Percentiles rank a stretch among this genome's conserved stretches.
Conservation (phyloP, 2,329 filamentous ascomycete species). For the Fusarium lyarnte region DNA sequence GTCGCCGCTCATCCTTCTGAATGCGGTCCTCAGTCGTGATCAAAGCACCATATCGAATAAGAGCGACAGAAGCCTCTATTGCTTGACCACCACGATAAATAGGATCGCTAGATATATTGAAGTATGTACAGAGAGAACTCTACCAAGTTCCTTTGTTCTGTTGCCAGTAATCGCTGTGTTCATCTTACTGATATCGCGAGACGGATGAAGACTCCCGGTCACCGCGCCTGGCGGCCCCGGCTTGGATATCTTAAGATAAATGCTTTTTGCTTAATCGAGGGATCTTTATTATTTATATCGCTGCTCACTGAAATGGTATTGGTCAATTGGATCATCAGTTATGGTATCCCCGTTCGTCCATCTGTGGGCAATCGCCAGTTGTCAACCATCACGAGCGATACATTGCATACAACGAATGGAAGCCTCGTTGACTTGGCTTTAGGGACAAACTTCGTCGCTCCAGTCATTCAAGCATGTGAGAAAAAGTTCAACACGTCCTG, state of each 20-base stretch:
- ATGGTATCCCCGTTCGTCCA: background rate
- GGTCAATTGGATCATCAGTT: too few relatives aligned
- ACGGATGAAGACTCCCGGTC: background rate
- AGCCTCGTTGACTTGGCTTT: background rate
- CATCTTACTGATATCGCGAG: background rate
- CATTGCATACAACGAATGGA: background rate
- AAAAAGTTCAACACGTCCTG: background rate
- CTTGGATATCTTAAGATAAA: accelerated
- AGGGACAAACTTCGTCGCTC: background rate
- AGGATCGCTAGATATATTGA: too few relatives aligned
- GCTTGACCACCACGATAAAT: accelerated
- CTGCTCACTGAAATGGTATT: accelerated
- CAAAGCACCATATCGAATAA: background rate
- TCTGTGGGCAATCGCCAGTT: background rate
- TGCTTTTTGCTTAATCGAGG: accelerated
- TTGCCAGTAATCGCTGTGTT: background rate
- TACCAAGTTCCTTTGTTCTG: background rate
- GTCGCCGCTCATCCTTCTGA: background rate
- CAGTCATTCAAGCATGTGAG: accelerated
- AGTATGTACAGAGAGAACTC: too few relatives aligned
- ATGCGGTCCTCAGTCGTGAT: background rate
- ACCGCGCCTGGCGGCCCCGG: too few relatives aligned
- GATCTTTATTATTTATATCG: accelerated
- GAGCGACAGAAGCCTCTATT: background rate
- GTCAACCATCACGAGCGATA: background rate